Conservation (phyloP, 2,329 filamentous ascomycete genomes). For the Sporothrix dimorphospora region DNA sequence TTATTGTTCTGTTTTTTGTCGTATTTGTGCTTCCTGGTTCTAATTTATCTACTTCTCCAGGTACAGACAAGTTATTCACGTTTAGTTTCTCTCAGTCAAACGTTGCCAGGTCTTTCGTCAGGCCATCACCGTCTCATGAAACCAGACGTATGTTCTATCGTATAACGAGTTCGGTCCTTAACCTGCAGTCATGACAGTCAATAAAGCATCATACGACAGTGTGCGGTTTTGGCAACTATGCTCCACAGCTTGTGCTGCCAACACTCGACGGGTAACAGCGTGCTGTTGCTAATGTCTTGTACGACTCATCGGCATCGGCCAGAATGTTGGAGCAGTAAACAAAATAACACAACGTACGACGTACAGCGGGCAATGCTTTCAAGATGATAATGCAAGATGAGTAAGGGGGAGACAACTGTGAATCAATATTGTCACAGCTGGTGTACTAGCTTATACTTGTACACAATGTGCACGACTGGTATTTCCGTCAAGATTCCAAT, state of each 20-base stretch:
- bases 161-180: not conserved
- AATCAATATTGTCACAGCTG: no score
- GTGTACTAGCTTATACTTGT: not conserved
- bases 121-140: not conserved
- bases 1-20: not conserved
- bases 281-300: not conserved
- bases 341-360: no score
- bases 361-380: no score
- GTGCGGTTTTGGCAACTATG: not conserved
- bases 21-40: not conserved
- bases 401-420: no score
- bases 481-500: not conserved
- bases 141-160: not conserved
- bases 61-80: not conserved
- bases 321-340: not conserved
- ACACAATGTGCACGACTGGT: not conserved
- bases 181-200: not conserved
- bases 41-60: not conserved
- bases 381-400: no score
- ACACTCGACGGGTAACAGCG: not conserved
- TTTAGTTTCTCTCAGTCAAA: not conserved
- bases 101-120: not conserved
- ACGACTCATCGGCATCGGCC: not conserved
- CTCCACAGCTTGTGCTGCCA: not conserved
- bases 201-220: conserved; percentile 4